These are phyloP conservation scores for Jaltomata sinuosa DNA, from an alignment of 257 asterid genomes.

Conservation along the genomic window DNA sequence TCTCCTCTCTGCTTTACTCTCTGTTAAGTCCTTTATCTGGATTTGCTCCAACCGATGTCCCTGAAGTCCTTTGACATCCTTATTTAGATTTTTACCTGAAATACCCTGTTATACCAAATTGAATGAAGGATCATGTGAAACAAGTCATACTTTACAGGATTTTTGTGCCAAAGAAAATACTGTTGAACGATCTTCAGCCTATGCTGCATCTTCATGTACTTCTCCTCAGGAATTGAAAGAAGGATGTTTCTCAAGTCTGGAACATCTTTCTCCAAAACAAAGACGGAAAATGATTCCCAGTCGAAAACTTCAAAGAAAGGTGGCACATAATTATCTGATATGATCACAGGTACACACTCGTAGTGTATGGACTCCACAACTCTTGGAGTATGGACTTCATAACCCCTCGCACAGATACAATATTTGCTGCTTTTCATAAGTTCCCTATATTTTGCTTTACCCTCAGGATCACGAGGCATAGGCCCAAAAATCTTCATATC, in stretches of 20 bases:
- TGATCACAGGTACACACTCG: conserved; percentile 53
- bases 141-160: conserved; percentile 43
- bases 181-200: conserved; percentile 29
- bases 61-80: not conserved
- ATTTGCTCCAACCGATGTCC: not conserved
- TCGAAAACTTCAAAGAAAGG: conserved; percentile 44
- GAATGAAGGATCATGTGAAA: conserved; percentile 72
- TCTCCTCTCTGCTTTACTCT: not conserved
- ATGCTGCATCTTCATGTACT: conserved; percentile 33
- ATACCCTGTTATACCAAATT: conserved; percentile 49
- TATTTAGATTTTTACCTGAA: conserved; percentile 22
- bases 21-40: not conserved
- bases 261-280: conserved; percentile 40
- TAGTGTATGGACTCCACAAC: conserved; percentile 51
- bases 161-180: conserved; percentile 52
- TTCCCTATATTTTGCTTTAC: conserved; percentile 44
- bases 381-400: conserved; percentile 55
- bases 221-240: conserved; percentile 37
- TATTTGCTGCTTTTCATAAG: conserved; percentile 53
- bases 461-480: conserved; percentile 39
- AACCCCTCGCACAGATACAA: conserved; percentile 60
- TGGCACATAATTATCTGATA: conserved; percentile 57
- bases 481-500: conserved; percentile 56
- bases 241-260: conserved; percentile 48
- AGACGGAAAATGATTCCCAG: conserved; percentile 54